Conservation (phyloP, 805 yeast genomes). For the Teunomyces kruisii region DNA sequence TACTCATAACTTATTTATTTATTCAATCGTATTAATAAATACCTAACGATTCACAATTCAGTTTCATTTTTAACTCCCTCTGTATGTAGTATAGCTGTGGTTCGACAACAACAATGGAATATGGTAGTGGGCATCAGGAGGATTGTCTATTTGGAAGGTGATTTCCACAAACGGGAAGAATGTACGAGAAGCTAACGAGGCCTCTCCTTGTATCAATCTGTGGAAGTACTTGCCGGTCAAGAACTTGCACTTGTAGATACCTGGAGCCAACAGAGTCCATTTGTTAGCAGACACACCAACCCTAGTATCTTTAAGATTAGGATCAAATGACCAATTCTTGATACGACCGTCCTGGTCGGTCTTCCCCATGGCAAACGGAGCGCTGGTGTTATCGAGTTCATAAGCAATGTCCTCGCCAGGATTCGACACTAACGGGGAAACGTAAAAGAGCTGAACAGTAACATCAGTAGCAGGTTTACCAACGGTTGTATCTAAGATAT, state of each 20-base stretch:
- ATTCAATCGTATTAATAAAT: neutral
- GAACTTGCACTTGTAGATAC: conserved; percentile 74
- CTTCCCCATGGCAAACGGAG: conserved; percentile 62
- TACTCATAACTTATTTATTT: conserved; percentile 21
- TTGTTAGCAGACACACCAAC: conserved; percentile 14
- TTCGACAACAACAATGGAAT: conserved; percentile 83
- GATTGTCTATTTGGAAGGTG: conserved; percentile 61
- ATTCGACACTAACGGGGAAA: conserved; percentile 24
- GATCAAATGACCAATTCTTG: conserved; percentile 58
- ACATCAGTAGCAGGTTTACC: conserved; percentile 85
- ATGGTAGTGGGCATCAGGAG: conserved; percentile 82
- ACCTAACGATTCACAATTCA: neutral
- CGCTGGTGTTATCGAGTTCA: conserved; percentile 15
- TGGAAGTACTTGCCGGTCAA: conserved; percentile 68
- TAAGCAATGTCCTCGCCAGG: conserved; percentile 28
- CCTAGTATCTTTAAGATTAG: conserved; percentile 20
- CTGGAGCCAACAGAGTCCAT: conserved; percentile 55
- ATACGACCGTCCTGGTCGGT: conserved; percentile 86
- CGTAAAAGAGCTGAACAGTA: conserved; percentile 56
- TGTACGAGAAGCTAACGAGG: conserved; percentile 37
- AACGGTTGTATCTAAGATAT: conserved; percentile 76
- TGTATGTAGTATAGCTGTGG: conserved; percentile 85
- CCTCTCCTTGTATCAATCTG: conserved; percentile 16
- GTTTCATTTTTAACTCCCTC: conserved; percentile 59
- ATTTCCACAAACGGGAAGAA: conserved; percentile 91